Evolutionary conservation across 257 asterid species (phyloP), one percentile per base, ranked within the genome.

Genomic region (Asclepias syriaca): DNA sequence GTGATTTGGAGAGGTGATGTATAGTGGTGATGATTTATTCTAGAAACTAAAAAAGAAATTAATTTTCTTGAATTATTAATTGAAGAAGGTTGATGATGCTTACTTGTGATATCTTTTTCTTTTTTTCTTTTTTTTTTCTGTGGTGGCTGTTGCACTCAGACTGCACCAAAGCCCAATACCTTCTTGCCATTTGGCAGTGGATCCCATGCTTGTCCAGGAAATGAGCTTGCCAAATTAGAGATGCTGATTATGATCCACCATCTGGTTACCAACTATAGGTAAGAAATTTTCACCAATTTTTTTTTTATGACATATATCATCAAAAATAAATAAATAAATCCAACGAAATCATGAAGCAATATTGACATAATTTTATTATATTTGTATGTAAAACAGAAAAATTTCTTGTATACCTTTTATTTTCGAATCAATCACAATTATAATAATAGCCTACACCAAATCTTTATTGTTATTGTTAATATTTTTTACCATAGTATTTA

Each of bases 151-250:
- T 56, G 71, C 51, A 73, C 78, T 73, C 81, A 93, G 98, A 85
- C 77, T 61, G 81, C 91, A 59, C 89, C 91, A 21, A 93, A 81
- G 34, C 93, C 97, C 85, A 88, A 93, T 78, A 90, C 95, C 0
- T 93, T 75, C 75, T 63, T 93, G 95, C 98, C 98, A 85, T 90
- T 93, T 85, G 98, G 98, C 75, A 88, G 77, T n/a, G 98, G 98
- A 70, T 78, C 85, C 81, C 98, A 93, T 69, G 85, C 97, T 19
- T 93, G 97, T 55, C 98, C 97, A 0, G 98, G 98, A 6, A 90
- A 90, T 83, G 95, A 88, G 70, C 93, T 93, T 69, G 97, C 98
- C 40, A 93, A 86, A 72, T 82, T 90, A 69, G 93, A 93, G 86
- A 89, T 90, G 83, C 77, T 93, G 66, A 77, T 89, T 69, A 58